Evolutionary conservation across 352 stramenopile species (phyloP).

Genomic region (Pythium coloratum): DNA sequence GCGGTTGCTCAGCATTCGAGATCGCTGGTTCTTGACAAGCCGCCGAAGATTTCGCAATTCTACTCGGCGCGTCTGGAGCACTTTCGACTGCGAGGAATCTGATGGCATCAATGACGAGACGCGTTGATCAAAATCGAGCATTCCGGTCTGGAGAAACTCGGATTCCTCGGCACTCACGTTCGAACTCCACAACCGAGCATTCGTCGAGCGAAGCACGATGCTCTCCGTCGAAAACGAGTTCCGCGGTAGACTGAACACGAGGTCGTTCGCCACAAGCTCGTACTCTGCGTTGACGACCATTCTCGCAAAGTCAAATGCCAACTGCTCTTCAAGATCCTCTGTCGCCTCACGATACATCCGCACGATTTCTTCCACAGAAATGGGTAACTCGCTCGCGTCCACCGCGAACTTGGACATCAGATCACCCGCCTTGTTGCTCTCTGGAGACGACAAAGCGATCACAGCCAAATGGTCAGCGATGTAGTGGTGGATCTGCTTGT

Average conservation of each 20-base stretch:
- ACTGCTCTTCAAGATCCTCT: background rate
- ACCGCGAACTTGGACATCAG: conserved; percentile 27
- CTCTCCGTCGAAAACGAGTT: conserved; percentile 77
- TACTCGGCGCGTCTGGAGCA: conserved; percentile 56
- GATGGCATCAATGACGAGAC: conserved; percentile 14
- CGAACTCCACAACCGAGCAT: conserved; percentile 72
- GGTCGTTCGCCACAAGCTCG: conserved; percentile 80
- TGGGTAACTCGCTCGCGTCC: conserved; percentile 21
- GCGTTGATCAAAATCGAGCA: conserved; percentile 60
- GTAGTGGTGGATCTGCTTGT: conserved; percentile 86
- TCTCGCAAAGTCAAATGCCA: background rate
- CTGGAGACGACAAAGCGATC: background rate
- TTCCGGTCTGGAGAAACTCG: conserved; percentile 74
- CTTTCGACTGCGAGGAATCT: conserved; percentile 37
- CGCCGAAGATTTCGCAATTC: conserved; percentile 72
- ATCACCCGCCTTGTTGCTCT: conserved; percentile 7
- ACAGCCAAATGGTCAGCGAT: conserved; percentile 50
- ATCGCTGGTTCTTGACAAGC: conserved; percentile 83
- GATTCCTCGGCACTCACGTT: conserved; percentile 58
- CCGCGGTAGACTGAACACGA: conserved; percentile 73
- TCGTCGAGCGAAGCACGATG: conserved; percentile 77
- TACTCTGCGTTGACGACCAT: conserved; percentile 32
- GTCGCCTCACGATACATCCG: conserved; percentile 28
- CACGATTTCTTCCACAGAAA: conserved; percentile 32
- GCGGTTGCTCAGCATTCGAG: conserved; percentile 75